Evolutionary conservation across 345 rosid species (phyloP).

Genomic region (Hibiscus tridactylites): DNA sequence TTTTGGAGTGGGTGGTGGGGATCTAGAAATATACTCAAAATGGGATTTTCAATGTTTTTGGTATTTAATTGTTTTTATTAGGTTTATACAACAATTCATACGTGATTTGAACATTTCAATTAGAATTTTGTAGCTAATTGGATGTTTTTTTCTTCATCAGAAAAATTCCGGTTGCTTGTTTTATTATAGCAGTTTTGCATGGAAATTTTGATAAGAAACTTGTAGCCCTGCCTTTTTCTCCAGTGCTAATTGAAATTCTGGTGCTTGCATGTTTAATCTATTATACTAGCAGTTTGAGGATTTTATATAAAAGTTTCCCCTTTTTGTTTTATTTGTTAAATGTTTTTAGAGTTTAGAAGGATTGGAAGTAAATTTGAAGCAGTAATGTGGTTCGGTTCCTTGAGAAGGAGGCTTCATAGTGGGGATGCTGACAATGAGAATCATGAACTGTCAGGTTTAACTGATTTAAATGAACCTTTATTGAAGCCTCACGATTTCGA

Average conservation of each 20-base stretch:
- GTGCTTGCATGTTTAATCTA: neutral
- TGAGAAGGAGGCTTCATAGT: conserved; percentile 72
- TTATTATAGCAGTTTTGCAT: neutral
- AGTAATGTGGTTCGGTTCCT: conserved; percentile 42
- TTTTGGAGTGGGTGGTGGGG: too few relatives aligned
- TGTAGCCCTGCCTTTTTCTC: neutral
- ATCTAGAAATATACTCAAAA: too few relatives aligned
- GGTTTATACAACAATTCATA: too few relatives aligned
- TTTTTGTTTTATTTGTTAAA: neutral
- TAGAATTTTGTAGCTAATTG: too few relatives aligned
- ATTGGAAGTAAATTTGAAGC: neutral
- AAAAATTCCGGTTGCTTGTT: neutral
- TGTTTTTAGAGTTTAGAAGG: neutral
- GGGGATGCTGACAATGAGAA: conserved; percentile 65
- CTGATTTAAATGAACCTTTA: conserved; percentile 60
- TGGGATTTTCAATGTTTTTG: too few relatives aligned
- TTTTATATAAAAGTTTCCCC: neutral
- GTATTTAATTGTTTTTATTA: too few relatives aligned
- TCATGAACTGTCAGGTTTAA: conserved; percentile 35
- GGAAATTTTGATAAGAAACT: neutral
- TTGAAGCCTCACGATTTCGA: conserved; percentile 30
- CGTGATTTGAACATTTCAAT: too few relatives aligned
- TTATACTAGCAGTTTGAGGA: neutral
- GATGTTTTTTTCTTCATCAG: neutral
- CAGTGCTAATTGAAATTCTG: neutral